Evolutionary conservation across 352 stramenopile genomes (phyloP).

Genomic region (Globisporangium carolinianum): DNA sequence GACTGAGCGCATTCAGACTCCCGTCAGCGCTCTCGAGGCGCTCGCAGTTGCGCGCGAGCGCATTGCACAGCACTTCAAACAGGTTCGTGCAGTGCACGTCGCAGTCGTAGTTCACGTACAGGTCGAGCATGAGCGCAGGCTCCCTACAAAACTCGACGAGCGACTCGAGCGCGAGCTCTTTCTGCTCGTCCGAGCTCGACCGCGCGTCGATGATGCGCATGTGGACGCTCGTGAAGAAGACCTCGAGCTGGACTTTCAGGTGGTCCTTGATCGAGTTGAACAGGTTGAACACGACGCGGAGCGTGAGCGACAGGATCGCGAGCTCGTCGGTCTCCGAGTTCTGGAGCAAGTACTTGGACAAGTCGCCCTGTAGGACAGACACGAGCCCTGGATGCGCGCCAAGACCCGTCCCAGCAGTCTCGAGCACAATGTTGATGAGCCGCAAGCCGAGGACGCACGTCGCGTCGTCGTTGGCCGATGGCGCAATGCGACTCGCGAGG

Average conservation of each 20-base stretch:
- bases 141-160: slow-evolving; percentile 97
- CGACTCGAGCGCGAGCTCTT: slow-evolving; percentile 88
- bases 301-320: slow-evolving; percentile 82
- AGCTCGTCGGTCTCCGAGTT: slow-evolving; percentile 95
- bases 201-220: slow-evolving; percentile 90
- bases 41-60: slow-evolving; percentile 85
- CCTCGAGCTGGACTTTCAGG: slow-evolving; percentile 98
- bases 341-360: slow-evolving; percentile 96
- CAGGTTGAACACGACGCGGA: slow-evolving; percentile 98
- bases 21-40: slow-evolving; percentile 57
- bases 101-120: slow-evolving; percentile 99
- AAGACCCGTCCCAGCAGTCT: slow-evolving; percentile 88
- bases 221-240: slow-evolving; percentile 98
- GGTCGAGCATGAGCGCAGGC: slow-evolving; percentile 95
- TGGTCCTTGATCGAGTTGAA: slow-evolving; percentile 99
- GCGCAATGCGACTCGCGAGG: slow-evolving; percentile 91
- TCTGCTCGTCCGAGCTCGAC: slow-evolving; percentile 80
- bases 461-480: slow-evolving; percentile 83
- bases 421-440: slow-evolving; percentile 97
- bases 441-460: slow-evolving; percentile 89
- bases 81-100: slow-evolving; percentile 98
- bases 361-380: slow-evolving; percentile 89
- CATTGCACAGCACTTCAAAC: slow-evolving; percentile 96
- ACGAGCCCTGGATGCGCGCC: slow-evolving; percentile 71
- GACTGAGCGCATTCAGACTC: slow-evolving; percentile 55